Percentiles rank a stretch among this genome's conserved stretches.
phyloP scores from a whole-genome alignment of 805 yeast genomes.

The Ogataea polymorpha region DNA sequence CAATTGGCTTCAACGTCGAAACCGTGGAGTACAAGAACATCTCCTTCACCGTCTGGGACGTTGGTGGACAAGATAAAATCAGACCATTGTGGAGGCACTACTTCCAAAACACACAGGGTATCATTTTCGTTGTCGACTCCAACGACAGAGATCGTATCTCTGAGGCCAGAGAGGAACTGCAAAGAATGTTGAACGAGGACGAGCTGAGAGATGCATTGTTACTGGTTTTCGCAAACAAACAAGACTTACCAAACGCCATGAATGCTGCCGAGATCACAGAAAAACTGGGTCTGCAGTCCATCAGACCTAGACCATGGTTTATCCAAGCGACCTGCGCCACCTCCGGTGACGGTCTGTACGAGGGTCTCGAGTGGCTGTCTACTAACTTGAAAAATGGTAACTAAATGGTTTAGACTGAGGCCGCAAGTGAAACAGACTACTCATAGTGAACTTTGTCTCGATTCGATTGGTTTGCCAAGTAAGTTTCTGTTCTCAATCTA shows the following conservation, averaged over 20 bases:
- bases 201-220: conserved; percentile 95
- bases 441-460: conserved; percentile 1
- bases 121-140: conserved; percentile 95
- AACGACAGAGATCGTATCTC: conserved; percentile 97
- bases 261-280: conserved; percentile 98
- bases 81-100: conserved; percentile 99
- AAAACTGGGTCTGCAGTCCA: conserved; percentile 92
- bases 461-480: conserved; percentile 6
- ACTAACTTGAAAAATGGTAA: conserved; percentile 77
- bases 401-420: conserved; percentile 23
- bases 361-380: conserved; percentile 96
- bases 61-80: conserved; percentile 99
- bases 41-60: conserved; percentile 98
- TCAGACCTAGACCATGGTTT: conserved; percentile 99
- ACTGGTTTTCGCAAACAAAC: conserved; percentile 96
- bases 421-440: conserved; percentile 10
- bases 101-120: conserved; percentile 98
- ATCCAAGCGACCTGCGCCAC: conserved; percentile 99
- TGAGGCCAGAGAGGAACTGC: conserved; percentile 97
- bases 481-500: conserved; percentile 14
- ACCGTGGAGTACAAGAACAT: conserved; percentile 97
- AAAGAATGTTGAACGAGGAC: conserved; percentile 97
- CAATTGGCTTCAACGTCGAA: conserved; percentile 96
- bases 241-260: conserved; percentile 99
- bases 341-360: conserved; percentile 97